Percentiles rank a stretch among this genome's conserved stretches.
Conservation (phyloP, 805 yeast species). For the Ogataea corticis region DNA sequence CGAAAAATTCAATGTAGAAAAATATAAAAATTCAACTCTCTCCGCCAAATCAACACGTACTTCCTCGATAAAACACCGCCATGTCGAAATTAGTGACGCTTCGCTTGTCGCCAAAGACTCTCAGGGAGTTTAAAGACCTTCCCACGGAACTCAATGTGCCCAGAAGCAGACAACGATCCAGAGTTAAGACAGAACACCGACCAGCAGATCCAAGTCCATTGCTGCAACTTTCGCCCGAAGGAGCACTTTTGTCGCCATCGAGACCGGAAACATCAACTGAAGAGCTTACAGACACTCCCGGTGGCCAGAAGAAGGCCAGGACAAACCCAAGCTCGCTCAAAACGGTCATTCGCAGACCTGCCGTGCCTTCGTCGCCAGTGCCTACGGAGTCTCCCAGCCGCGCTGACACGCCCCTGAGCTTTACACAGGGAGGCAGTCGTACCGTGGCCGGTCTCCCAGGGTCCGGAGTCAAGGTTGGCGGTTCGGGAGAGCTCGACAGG, state of each 20-base stretch:
- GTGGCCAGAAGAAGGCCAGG: slow-evolving; percentile 1
- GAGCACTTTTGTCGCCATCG: slow-evolving; percentile 9
- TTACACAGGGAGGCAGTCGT: not conserved
- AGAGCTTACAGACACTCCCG: slow-evolving; percentile 6
- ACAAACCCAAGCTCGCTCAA: slow-evolving; percentile 1
- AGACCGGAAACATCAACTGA: slow-evolving; percentile 7
- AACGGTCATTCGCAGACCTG: slow-evolving; percentile 2
- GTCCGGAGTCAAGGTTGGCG: slow-evolving; percentile 17
- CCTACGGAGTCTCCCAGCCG: slow-evolving; percentile 22
- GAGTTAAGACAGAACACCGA: slow-evolving; percentile 15
- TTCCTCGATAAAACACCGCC: not conserved
- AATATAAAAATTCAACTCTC: too few species aligned
- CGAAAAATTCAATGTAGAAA: too few species aligned
- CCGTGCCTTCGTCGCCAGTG: slow-evolving; percentile 19
- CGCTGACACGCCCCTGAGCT: slow-evolving; percentile 20
- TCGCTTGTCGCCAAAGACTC: slow-evolving; percentile 13
- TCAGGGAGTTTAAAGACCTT: slow-evolving; percentile 14
- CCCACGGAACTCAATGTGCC: slow-evolving; percentile 12
- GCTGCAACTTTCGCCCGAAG: slow-evolving; percentile 15
- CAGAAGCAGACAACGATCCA: slow-evolving; percentile 8
- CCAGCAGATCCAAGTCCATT: slow-evolving; percentile 12
- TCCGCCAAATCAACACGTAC: too few species aligned
- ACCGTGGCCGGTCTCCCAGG: slow-evolving; percentile 10
- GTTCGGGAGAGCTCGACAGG: slow-evolving; percentile 29
- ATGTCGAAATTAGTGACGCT: slow-evolving; percentile 18